Evolutionary conservation across 2,329 filamentous ascomycete species (phyloP).

Genomic region (Elsinoe necatrix): DNA sequence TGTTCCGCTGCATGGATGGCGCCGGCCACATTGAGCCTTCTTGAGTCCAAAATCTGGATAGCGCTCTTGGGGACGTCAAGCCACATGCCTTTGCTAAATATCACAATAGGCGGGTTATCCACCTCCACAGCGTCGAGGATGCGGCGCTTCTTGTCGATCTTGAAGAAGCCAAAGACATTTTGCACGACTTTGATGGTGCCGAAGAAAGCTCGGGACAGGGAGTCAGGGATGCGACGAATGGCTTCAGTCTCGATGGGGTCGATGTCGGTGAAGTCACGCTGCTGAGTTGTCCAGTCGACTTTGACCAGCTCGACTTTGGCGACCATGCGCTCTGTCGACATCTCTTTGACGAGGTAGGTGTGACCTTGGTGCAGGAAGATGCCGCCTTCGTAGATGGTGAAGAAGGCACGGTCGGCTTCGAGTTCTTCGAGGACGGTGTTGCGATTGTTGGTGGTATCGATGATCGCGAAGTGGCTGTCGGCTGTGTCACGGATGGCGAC

Average conservation of each 20-base stretch:
- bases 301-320: slow-evolving; percentile 82
- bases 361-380: slow-evolving; percentile 96
- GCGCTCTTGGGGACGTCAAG: slow-evolving; percentile 76
- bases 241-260: slow-evolving; percentile 88
- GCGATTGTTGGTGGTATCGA: slow-evolving; percentile 73
- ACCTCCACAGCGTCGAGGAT: slow-evolving; percentile 89
- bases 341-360: slow-evolving; percentile 85
- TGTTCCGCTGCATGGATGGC: slow-evolving; percentile 95
- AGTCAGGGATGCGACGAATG: slow-evolving; percentile 61
- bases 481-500: slow-evolving; percentile 84
- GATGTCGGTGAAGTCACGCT: slow-evolving; percentile 88
- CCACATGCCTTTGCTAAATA: slow-evolving; percentile 87
- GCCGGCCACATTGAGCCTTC: slow-evolving; percentile 70
- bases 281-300: slow-evolving; percentile 90
- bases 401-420: slow-evolving; percentile 90
- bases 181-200: slow-evolving; percentile 79
- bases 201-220: slow-evolving; percentile 66
- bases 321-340: slow-evolving; percentile 68
- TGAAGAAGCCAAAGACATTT: slow-evolving; percentile 94
- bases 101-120: slow-evolving; percentile 83
- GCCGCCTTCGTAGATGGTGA: slow-evolving; percentile 91
- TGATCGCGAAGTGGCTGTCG: slow-evolving; percentile 87
- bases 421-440: slow-evolving; percentile 89
- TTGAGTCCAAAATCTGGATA: slow-evolving; percentile 65
- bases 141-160: slow-evolving; percentile 75